Evolutionary conservation across 148 eudicot genomes (phyloP).

Genomic region (Vaccinium macrocarpon): DNA sequence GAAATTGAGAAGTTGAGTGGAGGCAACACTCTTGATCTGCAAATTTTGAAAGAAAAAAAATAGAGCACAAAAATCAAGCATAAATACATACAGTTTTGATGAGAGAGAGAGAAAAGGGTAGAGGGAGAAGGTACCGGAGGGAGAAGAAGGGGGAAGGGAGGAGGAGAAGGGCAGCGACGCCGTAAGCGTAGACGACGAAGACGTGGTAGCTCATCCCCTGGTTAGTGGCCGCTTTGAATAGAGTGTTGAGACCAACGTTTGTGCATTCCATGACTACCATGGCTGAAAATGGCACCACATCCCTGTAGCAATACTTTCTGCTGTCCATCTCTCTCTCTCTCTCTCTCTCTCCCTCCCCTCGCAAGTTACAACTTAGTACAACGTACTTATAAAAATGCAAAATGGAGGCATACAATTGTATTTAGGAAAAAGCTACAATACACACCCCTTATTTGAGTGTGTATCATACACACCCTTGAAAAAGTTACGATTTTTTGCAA

Average conservation of each 20-base stretch:
- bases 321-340: background rate
- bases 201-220: constrained; percentile 6
- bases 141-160: background rate
- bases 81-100: background rate
- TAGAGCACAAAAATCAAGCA: background rate
- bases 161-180: constrained; percentile 1
- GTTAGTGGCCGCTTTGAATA: background rate
- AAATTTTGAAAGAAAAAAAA: background rate
- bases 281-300: background rate
- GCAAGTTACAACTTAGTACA: background rate
- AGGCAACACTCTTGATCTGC: background rate
- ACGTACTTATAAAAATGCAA: background rate
- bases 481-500: too few species aligned
- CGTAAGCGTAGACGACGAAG: constrained; percentile 2
- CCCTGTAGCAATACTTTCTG: background rate
- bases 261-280: background rate
- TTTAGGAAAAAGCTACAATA: too few species aligned
- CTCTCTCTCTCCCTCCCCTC: background rate
- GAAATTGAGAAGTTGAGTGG: background rate
- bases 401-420: too few species aligned
- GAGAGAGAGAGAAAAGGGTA: background rate
- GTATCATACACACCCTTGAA: too few species aligned
- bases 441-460: too few species aligned
- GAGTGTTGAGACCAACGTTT: background rate
- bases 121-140: background rate